Evolutionary conservation across 2,329 filamentous ascomycete genomes (phyloP).

Genomic region (Elsinoe batatas): DNA sequence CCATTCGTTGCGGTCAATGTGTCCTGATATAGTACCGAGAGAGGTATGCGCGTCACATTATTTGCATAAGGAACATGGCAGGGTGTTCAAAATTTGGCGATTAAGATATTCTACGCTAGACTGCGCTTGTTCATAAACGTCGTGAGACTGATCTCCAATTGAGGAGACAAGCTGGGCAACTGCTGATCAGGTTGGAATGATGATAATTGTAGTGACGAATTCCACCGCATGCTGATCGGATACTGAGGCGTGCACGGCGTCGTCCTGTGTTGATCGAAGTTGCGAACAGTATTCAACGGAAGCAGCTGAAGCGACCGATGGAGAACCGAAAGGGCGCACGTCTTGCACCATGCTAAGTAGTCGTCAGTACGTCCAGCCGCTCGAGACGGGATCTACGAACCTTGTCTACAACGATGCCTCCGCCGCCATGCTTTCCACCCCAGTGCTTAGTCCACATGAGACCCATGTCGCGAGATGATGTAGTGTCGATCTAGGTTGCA

Average conservation of each 20-base stretch:
- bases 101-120: background rate
- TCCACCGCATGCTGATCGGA: too few relatives aligned
- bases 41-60: too few relatives aligned
- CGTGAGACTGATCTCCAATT: background rate
- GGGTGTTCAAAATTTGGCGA: background rate
- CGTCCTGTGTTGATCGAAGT: background rate
- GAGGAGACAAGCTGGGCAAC: too few relatives aligned
- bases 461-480: background rate
- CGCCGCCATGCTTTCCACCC: constrained; percentile 9
- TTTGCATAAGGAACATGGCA: too few relatives aligned
- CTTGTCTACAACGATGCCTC: constrained; percentile 6
- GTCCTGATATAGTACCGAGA: too few relatives aligned
- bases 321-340: background rate
- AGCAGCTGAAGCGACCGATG: constrained; percentile 5
- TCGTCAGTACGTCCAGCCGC: background rate
- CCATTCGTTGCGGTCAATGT: too few relatives aligned
- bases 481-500: too few relatives aligned
- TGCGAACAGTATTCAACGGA: background rate
- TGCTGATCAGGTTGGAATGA: background rate
- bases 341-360: background rate
- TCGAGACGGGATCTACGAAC: background rate
- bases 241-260: too few relatives aligned
- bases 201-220: background rate
- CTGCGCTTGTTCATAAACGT: background rate
- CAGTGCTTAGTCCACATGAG: constrained; percentile 11